Percentiles rank a stretch among this genome's conserved stretches.
These are phyloP conservation scores for Fragaria iinumae DNA, from an alignment of 306 rosid genomes.

Conservation along the genomic window DNA sequence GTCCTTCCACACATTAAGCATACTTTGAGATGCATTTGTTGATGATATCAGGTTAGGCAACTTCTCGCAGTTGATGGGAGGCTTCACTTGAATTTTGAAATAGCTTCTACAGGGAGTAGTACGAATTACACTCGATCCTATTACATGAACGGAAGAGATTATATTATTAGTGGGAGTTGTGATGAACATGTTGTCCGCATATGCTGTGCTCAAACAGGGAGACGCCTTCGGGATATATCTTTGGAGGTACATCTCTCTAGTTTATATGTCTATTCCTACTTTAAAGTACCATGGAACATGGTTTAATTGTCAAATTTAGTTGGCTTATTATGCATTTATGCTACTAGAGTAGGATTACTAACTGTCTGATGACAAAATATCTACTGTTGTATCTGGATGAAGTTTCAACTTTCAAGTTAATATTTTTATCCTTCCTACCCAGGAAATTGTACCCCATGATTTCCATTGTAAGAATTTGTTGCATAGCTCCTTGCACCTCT, in stretches of 20 bases:
- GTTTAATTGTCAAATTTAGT: not conserved
- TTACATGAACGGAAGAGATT: conserved; percentile 88
- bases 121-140: conserved; percentile 82
- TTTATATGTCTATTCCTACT: not conserved
- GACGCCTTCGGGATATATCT: conserved; percentile 74
- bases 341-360: not conserved
- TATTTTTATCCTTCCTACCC: not conserved
- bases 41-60: conserved; percentile 63
- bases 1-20: conserved; percentile 1
- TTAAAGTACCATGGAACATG: not conserved
- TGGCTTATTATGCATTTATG: not conserved
- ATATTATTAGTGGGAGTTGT: conserved; percentile 81
- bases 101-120: conserved; percentile 67
- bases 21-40: conserved; percentile 24
- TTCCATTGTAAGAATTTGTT: not conserved
- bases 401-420: not conserved
- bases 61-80: conserved; percentile 75
- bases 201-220: conserved; percentile 85
- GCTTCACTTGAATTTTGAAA: conserved; percentile 68
- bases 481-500: not conserved
- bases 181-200: conserved; percentile 80
- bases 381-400: conserved; percentile 8
- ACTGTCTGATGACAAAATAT: conserved; percentile 2
- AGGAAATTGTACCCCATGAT: not conserved
- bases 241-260: conserved; percentile 55